Conservation (phyloP, 2,329 filamentous ascomycete species). For the Gaeumannomyces tritici region DNA sequence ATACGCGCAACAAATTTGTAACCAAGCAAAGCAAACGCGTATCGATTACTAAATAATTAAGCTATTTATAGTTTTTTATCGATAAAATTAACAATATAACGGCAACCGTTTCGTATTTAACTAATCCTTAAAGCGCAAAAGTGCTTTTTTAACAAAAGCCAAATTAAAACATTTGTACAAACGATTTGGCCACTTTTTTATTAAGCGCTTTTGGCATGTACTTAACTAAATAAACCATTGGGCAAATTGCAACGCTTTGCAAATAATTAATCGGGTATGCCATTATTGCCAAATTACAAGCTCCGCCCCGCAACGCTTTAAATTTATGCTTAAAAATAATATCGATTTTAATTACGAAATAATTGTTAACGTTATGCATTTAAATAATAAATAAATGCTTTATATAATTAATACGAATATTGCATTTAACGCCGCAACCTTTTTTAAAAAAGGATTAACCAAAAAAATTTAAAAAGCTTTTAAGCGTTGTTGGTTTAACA, state of each 20-base stretch:
- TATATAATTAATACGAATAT: no score
- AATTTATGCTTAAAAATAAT: no score
- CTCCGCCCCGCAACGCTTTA: no score
- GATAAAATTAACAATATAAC: not conserved
- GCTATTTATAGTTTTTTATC: not conserved
- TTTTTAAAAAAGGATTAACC: no score
- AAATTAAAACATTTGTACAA: not conserved
- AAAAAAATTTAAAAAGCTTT: not conserved
- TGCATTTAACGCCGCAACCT: no score
- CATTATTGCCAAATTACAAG: no score
- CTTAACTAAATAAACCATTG: not conserved
- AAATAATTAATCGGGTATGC: not conserved
- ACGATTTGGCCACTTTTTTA: not conserved
- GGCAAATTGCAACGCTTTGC: not conserved
- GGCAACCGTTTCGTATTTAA: not conserved
- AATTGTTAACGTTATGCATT: no score
- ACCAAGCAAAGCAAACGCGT: not conserved
- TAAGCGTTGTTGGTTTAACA: no score
- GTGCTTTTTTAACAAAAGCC: not conserved
- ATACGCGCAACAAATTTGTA: not conserved
- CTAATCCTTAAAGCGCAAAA: no score
- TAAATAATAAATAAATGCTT: no score
- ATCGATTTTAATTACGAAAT: no score
- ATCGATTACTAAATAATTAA: not conserved
- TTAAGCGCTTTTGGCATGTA: not conserved